Conservation (phyloP, 306 rosid genomes). For the Bauhinia variegata region DNA sequence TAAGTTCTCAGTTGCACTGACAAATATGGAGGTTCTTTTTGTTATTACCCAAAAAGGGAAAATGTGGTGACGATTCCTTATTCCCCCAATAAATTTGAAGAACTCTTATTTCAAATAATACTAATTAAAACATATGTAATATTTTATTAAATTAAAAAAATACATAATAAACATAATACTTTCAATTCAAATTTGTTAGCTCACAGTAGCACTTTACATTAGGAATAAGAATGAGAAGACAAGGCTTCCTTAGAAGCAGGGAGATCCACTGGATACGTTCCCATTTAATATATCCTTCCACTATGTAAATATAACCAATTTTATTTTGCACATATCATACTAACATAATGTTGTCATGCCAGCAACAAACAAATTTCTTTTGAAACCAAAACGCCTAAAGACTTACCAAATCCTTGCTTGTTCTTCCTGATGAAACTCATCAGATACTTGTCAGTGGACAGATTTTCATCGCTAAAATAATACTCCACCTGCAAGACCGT, state of each 20-base stretch:
- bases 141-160: constrained; percentile 3
- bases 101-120: not conserved
- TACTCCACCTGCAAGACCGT: constrained; percentile 79
- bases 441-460: constrained; percentile 69
- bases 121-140: not conserved
- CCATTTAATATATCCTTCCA: constrained; percentile 1
- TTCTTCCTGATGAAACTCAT: constrained; percentile 67
- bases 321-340: constrained; percentile 20
- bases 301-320: constrained; percentile 7
- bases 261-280: constrained; percentile 4
- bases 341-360: not conserved
- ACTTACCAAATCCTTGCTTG: constrained; percentile 91
- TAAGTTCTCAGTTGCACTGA: constrained; percentile 18
- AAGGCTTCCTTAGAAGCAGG: not conserved
- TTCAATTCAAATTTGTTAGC: constrained; percentile 20
- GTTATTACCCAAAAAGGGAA: not conserved
- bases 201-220: not conserved
- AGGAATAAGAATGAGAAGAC: constrained; percentile 3
- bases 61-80: not conserved
- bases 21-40: constrained; percentile 2
- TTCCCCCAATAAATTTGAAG: not conserved
- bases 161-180: not conserved
- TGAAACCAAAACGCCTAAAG: constrained; percentile 8
- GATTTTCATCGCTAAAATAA: constrained; percentile 88
- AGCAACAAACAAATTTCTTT: not conserved